Evolutionary conservation across 176 grass and related monocot species (phyloP), one percentile per base, ranked within the genome.

Genomic region (Zizania latifolia): DNA sequence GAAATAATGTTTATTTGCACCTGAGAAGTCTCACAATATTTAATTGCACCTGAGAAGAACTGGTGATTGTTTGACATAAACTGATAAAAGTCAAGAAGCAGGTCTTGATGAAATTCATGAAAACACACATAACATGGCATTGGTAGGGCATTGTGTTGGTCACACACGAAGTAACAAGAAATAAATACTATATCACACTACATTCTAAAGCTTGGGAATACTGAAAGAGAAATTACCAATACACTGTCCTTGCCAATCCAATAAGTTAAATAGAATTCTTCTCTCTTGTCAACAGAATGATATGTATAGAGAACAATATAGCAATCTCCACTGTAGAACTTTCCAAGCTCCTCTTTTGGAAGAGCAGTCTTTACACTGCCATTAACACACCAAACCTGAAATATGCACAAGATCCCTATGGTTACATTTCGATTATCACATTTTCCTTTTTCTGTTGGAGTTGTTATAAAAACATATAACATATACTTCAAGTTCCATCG

Each of bases 231-330:
- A 48, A 81, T 81, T 84, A 97, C 94, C 88, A 29, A 54, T 53
- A 51, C 26, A 27, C 83, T 91, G 13, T 85, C 36, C 70, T 91
- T 97, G n/a, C n/a, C n/a, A n/a, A n/a, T n/a, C n/a, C n/a, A n/a
- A n/a, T n/a, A n/a, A n/a, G n/a, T n/a, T n/a, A n/a, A n/a, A 86
- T 93, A 91, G 65, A 87, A 92, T 80, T 97, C 94, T 86, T 97
- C 94, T 90, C 87, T 97, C 61, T 86, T 97, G 35, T 97, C 94
- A 39, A 90, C 83, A 30, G 94, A 92, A 97, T 93, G 88, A 77
- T 97, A 97, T 8, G 86, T 83, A 66, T 92, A 97, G 51, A 93
- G 88, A 84, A 97, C 74, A 78, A 97, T 87, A 55, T 92, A 97
- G 73, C 94, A 97, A 75, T 97, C 91, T 78, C 88, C 91, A 72